phyloP scores from a whole-genome alignment of 2,329 filamentous ascomycete species.

The Fusarium torreyae region DNA sequence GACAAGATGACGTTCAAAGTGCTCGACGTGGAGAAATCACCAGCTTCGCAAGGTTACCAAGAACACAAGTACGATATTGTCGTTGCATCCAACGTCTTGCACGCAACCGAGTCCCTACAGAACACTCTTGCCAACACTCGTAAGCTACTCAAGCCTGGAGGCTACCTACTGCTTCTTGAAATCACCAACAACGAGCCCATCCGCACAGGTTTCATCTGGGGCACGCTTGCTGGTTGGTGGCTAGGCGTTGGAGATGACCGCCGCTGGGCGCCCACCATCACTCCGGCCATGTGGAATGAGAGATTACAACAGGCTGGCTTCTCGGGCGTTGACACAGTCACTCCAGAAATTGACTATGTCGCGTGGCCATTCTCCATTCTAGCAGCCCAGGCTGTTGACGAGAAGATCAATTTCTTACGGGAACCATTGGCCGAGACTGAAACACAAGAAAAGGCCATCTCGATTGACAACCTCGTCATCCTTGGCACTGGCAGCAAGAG shows the following conservation, averaged over 20 bases:
- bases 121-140: constrained; percentile 32
- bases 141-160: constrained; percentile 48
- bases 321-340: not conserved
- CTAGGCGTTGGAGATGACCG: constrained; percentile 9
- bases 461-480: not conserved
- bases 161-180: constrained; percentile 41
- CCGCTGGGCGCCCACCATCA: not conserved
- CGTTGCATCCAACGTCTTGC: constrained; percentile 55
- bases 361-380: not conserved
- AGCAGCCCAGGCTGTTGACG: constrained; percentile 7
- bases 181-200: not conserved
- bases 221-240: constrained; percentile 23
- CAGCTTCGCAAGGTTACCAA: constrained; percentile 51
- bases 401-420: not conserved
- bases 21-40: constrained; percentile 43
- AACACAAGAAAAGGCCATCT: too few species aligned
- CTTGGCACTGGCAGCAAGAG: not conserved
- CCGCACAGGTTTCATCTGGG: not conserved
- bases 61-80: constrained; percentile 54
- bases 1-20: constrained; percentile 24
- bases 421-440: not conserved
- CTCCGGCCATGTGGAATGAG: not conserved
- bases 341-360: not conserved
- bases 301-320: constrained; percentile 9
- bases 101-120: constrained; percentile 47